Evolutionary conservation across 306 rosid genomes (phyloP), one percentile per base, ranked within the genome.

Genomic region (Begonia fuchsioides): DNA sequence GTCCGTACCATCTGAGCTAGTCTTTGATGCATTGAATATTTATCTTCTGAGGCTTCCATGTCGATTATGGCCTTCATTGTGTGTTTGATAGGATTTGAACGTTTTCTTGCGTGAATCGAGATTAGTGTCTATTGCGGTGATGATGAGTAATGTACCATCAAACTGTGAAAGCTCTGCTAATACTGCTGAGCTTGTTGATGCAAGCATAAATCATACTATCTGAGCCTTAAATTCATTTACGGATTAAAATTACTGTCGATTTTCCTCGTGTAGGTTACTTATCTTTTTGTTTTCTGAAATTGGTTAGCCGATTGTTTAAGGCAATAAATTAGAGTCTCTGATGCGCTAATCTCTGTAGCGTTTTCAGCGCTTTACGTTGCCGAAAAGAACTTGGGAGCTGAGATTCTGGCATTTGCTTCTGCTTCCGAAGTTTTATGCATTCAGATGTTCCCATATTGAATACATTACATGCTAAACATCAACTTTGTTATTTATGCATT

Each of bases 321-420:
- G 96, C 94, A 83, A 87, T 73, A 80, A 82, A 56, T 82, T 87
- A 87, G 96, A 87, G 96, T 87, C 96, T 71, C 94, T 83, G 87
- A 65, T 55, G 64, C 79, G 68, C 82, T 71, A 15, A 12, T 12
- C 16, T 59, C 48, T 1, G 32, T 82, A 74, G 84, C 47, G 87
- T 12, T 12, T 15, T 57, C 76, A 73, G 96, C 67, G 96, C 96
- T 87, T 73, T 77, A 82, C 94, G 92, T 82, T 87, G 96, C 96
- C 94, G 12, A 87, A 0, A 87, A 0, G 4, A 13, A 77, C 50
- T 51, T 71, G 65, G 86, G 87, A 64, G 15, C 81, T 74, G 69
- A 78, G 63, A 80, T 85, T 75, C 87, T 78, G 80, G 83, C 82
- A 68, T 72, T 51, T 39, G 61, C 58, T 35, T 58, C 17, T 17